Percentiles rank a stretch among this genome's conserved stretches.
These are phyloP conservation scores for Lupinus albus DNA, from an alignment of 306 rosid genomes.

Conservation along the genomic window DNA sequence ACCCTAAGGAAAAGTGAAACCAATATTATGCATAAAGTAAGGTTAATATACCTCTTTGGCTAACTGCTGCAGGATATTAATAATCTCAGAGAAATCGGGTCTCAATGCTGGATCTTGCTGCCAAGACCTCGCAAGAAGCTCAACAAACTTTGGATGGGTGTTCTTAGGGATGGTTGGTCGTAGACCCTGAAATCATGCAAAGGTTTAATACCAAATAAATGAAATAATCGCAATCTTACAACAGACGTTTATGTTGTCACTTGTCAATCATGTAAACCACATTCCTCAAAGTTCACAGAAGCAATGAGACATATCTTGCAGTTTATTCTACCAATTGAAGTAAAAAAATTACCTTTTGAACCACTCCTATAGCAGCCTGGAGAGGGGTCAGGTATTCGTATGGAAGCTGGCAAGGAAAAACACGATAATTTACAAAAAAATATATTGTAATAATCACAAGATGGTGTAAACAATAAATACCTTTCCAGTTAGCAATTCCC, in stretches of 20 bases:
- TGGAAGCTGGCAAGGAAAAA: conserved; percentile 74
- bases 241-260: conserved; percentile 20
- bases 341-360: conserved; percentile 66
- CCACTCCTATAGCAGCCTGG: conserved; percentile 98
- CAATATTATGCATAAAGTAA: neutral
- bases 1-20: neutral
- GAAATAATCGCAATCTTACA: conserved; percentile 14
- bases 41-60: conserved; percentile 62
- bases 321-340: conserved; percentile 31
- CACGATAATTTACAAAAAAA: neutral
- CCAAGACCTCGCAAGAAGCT: conserved; percentile 88
- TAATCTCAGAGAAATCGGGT: conserved; percentile 83
- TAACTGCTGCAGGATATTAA: conserved; percentile 65
- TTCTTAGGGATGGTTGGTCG: conserved; percentile 87
- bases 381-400: conserved; percentile 88
- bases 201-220: conserved; percentile 11
- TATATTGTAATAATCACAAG: conserved; percentile 1
- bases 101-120: conserved; percentile 79
- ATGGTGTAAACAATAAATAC: conserved; percentile 47
- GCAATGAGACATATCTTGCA: conserved; percentile 17
- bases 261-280: conserved; percentile 13
- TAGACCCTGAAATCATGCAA: conserved; percentile 60
- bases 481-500: conserved; percentile 97
- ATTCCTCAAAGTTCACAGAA: conserved; percentile 1
- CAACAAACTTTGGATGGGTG: conserved; percentile 77